Percentiles rank a stretch among this genome's conserved stretches.
phyloP scores from a whole-genome alignment of 352 stramenopile species.

The Phytophthora pini region DNA sequence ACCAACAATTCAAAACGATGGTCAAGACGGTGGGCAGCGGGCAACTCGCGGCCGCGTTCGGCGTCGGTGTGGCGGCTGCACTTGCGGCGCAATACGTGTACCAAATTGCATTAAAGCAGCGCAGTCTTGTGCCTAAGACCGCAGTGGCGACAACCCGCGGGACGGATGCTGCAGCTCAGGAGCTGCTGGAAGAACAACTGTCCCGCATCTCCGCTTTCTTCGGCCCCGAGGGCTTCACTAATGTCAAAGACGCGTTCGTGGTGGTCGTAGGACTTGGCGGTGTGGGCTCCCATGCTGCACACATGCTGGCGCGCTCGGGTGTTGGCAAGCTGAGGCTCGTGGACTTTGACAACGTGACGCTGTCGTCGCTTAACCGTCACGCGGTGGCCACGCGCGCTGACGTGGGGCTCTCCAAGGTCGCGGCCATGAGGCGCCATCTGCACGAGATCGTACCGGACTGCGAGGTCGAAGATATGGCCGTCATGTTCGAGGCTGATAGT shows the following conservation, averaged over 20 bases:
- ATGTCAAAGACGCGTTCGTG: conserved; percentile 90
- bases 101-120: conserved; percentile 37
- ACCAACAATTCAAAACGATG: conserved; percentile 38
- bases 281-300: conserved; percentile 96
- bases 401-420: conserved; percentile 95
- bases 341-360: conserved; percentile 99
- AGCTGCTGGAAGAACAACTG: conserved; percentile 83
- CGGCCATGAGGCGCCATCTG: conserved; percentile 86
- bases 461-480: conserved; percentile 83
- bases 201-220: conserved; percentile 97
- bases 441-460: conserved; percentile 79
- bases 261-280: conserved; percentile 97
- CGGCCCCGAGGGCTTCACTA: conserved; percentile 90
- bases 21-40: conserved; percentile 47
- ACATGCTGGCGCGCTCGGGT: conserved; percentile 97
- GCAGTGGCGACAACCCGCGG: conserved; percentile 10
- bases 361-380: conserved; percentile 99
- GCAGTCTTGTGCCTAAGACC: background rate
- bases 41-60: conserved; percentile 60
- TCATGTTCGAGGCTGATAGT: conserved; percentile 91
- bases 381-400: conserved; percentile 96
- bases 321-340: conserved; percentile 96
- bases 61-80: conserved; percentile 54
- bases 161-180: conserved; percentile 52
- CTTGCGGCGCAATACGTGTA: conserved; percentile 56